A percentile compares a stretch with the other conserved stretches of the same genome.
These are phyloP conservation scores for Teratosphaeria pseudoeucalypti DNA, from an alignment of 2,329 filamentous ascomycete species.

Conservation along the genomic window DNA sequence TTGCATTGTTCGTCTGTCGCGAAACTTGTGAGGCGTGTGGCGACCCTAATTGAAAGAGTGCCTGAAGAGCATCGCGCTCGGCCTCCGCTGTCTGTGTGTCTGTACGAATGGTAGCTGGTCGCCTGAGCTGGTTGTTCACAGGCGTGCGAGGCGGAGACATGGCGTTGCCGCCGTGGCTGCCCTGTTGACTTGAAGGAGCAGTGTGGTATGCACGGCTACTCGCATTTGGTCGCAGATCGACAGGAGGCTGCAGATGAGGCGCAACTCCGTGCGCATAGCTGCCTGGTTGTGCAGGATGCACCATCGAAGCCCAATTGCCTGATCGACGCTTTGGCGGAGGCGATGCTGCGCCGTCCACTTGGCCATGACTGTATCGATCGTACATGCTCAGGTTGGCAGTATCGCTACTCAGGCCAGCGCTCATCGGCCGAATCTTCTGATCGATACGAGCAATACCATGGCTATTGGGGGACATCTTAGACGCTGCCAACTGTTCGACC, in stretches of 20 bases:
- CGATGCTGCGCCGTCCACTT: constrained; percentile 10
- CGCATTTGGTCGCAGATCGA: constrained; percentile 15
- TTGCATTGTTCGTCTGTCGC: constrained; percentile 6
- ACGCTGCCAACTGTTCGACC: constrained; percentile 63
- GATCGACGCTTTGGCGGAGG: constrained; percentile 24
- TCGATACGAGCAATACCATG: constrained; percentile 19
- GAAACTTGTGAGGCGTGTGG: constrained; percentile 17
- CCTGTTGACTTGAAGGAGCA: constrained; percentile 2
- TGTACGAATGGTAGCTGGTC: constrained; percentile 49
- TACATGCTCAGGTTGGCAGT: constrained; percentile 19
- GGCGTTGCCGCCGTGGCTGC: constrained; percentile 1
- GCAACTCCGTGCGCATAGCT: constrained; percentile 1
- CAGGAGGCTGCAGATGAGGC: constrained; percentile 19
- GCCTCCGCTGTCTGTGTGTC: constrained; percentile 57
- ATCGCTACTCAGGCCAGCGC: constrained; percentile 18
- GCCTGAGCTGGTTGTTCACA: constrained; percentile 16
- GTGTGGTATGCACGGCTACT: not conserved
- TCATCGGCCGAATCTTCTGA: constrained; percentile 16
- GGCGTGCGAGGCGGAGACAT: constrained; percentile 27
- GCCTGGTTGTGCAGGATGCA: constrained; percentile 6
- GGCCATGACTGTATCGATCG: constrained; percentile 11
- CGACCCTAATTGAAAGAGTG: constrained; percentile 65
- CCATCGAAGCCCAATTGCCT: constrained; percentile 15
- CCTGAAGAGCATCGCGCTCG: constrained; percentile 74
- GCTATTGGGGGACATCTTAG: constrained; percentile 35